Conservation (phyloP, 2,329 filamentous ascomycete genomes). For the Aphanoascus verrucosus region DNA sequence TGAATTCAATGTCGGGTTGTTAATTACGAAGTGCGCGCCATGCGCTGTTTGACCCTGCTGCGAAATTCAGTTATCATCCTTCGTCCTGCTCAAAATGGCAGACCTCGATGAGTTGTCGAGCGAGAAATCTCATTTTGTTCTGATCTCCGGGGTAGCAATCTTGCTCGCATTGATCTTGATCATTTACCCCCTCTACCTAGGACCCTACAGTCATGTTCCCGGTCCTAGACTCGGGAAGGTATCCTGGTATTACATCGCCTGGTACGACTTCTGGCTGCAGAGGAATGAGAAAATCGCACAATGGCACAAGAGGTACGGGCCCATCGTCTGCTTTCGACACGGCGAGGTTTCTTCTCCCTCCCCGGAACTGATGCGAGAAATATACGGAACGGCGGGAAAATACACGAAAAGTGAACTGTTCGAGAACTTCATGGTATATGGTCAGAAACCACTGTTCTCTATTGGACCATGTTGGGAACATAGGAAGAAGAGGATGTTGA, state of each 20-base stretch:
- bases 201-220: slow-evolving; percentile 5
- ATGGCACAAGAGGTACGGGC: slow-evolving; percentile 3
- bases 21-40: too few species aligned
- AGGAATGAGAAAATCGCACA: slow-evolving; percentile 7
- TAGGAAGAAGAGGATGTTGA: slow-evolving; percentile 5
- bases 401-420: slow-evolving; percentile 6
- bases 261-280: slow-evolving; percentile 7
- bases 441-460: slow-evolving; percentile 3
- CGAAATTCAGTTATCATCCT: neutral
- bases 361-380: slow-evolving; percentile 1
- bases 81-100: neutral
- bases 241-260: slow-evolving; percentile 7
- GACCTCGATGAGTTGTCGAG: neutral
- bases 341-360: slow-evolving; percentile 4
- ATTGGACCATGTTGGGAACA: slow-evolving; percentile 5
- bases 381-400: slow-evolving; percentile 4
- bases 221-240: neutral
- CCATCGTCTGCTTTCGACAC: slow-evolving; percentile 1
- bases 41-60: too few species aligned
- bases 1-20: too few species aligned
- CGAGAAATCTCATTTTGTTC: neutral
- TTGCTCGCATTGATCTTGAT: neutral
- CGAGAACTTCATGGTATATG: slow-evolving; percentile 8
- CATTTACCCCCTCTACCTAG: neutral
- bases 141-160: neutral